Percentiles rank a stretch among this genome's conserved stretches.
phyloP scores from a whole-genome alignment of 192 early-diverging fungal genomes.

The Gigaspora rosea region DNA sequence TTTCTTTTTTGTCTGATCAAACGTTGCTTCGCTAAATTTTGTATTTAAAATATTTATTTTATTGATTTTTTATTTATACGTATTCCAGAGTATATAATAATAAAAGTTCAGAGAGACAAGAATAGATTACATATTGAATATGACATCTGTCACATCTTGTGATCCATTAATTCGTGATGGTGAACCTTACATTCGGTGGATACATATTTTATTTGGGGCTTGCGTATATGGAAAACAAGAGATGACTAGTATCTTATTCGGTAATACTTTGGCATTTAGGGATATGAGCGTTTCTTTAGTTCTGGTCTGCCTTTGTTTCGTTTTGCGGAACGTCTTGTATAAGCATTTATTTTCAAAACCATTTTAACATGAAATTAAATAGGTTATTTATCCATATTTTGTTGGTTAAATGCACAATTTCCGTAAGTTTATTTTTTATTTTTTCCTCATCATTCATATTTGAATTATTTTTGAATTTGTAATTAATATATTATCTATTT shows the following conservation, averaged over 20 bases:
- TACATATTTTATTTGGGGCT: slow-evolving; percentile 45
- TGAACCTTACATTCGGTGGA: background rate
- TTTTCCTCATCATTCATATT: background rate
- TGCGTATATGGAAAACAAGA: slow-evolving; percentile 48
- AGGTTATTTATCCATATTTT: slow-evolving; percentile 65
- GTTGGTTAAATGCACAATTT: slow-evolving; percentile 74
- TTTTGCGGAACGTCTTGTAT: background rate
- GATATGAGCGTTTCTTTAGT: no score
- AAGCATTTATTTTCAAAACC: no score
- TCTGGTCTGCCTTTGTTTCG: background rate
- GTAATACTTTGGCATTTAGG: slow-evolving; percentile 12
- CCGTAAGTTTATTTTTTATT: slow-evolving; percentile 52
- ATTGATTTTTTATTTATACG: no score
- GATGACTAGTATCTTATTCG: slow-evolving; percentile 43
- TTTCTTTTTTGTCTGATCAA: no score
- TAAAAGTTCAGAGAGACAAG: no score
- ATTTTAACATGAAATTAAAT: background rate
- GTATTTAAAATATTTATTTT: no score
- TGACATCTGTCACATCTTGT: no score
- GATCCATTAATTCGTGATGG: background rate
- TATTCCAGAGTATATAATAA: no score
- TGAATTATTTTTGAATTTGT: background rate
- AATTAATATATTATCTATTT: background rate
- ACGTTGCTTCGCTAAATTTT: no score
- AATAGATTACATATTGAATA: no score